Evolutionary conservation across 371 early-diverging fungal species (phyloP).

Genomic region (Entomophthora muscae): DNA sequence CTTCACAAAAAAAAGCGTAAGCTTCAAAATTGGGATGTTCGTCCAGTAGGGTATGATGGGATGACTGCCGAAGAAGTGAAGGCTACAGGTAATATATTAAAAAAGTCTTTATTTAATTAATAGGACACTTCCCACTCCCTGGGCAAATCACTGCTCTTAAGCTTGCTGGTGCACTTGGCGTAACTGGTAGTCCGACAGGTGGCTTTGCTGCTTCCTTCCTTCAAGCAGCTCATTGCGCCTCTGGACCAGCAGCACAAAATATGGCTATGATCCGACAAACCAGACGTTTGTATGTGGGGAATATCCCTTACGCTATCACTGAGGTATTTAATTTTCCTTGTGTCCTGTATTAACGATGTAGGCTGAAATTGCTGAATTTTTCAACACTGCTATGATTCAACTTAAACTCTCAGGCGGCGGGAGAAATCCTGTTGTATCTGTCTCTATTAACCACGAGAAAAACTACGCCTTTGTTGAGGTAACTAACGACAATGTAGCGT

Average conservation of each 20-base stretch:
- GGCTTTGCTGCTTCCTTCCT: conserved; percentile 16
- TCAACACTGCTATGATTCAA: conserved; percentile 68
- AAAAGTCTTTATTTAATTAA: neutral
- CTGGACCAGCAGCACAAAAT: conserved; percentile 20
- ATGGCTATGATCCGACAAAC: conserved; percentile 41
- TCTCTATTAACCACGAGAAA: conserved; percentile 80
- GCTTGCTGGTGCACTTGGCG: conserved; percentile 31
- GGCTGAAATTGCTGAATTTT: conserved; percentile 50
- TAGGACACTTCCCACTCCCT: conserved; percentile 69
- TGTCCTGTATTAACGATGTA: neutral
- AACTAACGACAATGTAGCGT: conserved; percentile 77
- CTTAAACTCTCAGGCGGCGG: conserved; percentile 34
- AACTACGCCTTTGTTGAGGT: conserved; percentile 91
- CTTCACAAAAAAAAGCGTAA: conserved; percentile 61
- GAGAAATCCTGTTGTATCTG: conserved; percentile 46
- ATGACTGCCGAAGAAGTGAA: conserved; percentile 82
- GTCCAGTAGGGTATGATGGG: conserved; percentile 82
- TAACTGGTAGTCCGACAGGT: conserved; percentile 20
- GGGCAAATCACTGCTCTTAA: conserved; percentile 59
- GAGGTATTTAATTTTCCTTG: conserved; percentile 25
- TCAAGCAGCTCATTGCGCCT: conserved; percentile 19
- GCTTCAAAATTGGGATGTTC: conserved; percentile 82
- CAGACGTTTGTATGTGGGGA: conserved; percentile 79
- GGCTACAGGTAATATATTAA: conserved; percentile 31
- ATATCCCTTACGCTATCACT: conserved; percentile 63